Evolutionary conservation across 768 basidiomycete genomes (phyloP), one percentile per base, ranked within the genome.

Genomic region (Lentinula aciculospora): DNA sequence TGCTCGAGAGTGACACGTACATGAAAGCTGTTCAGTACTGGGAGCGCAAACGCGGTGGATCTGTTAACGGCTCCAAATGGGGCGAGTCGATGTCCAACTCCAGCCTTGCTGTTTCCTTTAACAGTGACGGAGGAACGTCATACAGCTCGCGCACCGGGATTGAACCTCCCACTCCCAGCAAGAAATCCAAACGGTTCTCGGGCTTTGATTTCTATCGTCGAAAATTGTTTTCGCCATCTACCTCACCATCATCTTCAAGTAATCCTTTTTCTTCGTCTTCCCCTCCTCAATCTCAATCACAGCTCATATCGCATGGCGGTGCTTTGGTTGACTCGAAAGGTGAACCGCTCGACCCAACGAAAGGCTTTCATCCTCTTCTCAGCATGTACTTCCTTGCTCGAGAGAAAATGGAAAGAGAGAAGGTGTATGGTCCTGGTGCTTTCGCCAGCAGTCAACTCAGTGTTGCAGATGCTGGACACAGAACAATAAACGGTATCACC

Each of bases 311-410:
- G 25, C 72, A 77, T 67, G 67, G 74, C 3, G 71, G 42, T 4
- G 32, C 74, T 28, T 72, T 82, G 53, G 63, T 68, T 25, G 82
- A 83, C 69, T 59, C 70, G 12, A 70, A 76, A 54, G 79, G 76
- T 58, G 77, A 86, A 60, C 80, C 78, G 10, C 62, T 76, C 61
- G 96, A 99, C 67, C 95, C 96, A 4, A 96, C 93, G 13, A 76
- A 83, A 55, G 97, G 94, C 1, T 99, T 93, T 75, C 94, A 98
- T 68, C 95, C 94, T 0, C 80, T 99, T 27, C 81, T 98, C 46
- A 93, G 94, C 29, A 98, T 99, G 74, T 99, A 99, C 70, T 98
- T 86, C 75, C 84, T 99, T 19, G 91, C 95, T 4, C 79, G 92
- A 54, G 97, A 99, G 76, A 98, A 98, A 79, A 77, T 94, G 66